Percentiles rank a stretch among this genome's conserved stretches.
phyloP scores from a whole-genome alignment of 78 protist species.

The Speleostelium caveatum region DNA sequence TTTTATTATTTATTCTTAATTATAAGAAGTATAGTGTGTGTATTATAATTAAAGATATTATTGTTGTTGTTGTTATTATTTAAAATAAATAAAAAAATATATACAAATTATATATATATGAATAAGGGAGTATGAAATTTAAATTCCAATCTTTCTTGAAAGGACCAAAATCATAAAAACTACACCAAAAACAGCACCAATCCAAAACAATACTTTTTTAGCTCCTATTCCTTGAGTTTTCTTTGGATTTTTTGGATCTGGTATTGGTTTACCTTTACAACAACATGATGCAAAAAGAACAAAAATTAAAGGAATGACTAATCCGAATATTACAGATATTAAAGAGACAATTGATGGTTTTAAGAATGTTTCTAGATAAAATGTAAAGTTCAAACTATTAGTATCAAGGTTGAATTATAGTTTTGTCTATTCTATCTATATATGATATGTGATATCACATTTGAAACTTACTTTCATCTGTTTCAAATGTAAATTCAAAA shows the following conservation, averaged over 20 bases:
- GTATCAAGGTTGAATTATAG: background rate
- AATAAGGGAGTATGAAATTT: background rate
- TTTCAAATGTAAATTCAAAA: background rate
- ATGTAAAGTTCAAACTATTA: background rate
- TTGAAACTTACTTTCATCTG: background rate
- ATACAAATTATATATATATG: background rate
- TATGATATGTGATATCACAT: background rate
- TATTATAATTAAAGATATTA: too few species aligned
- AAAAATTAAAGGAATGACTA: conserved; percentile 7
- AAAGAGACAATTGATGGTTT: conserved; percentile 22
- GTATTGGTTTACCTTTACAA: background rate
- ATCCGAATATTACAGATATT: conserved; percentile 33
- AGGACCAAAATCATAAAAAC: conserved; percentile 28
- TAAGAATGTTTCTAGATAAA: background rate
- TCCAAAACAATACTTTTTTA: background rate
- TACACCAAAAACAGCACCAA: conserved; percentile 15
- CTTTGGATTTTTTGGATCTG: background rate
- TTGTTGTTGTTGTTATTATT: too few species aligned
- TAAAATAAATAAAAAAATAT: too few species aligned
- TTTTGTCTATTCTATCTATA: background rate
- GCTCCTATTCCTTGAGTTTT: background rate
- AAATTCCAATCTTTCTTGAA: conserved; percentile 25
- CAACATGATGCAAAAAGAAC: conserved; percentile 10
- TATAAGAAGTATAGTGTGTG: too few species aligned
- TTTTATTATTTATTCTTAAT: background rate